phyloP scores from a whole-genome alignment of 108 stramenopile species.

The Nitzschia sp. region DNA sequence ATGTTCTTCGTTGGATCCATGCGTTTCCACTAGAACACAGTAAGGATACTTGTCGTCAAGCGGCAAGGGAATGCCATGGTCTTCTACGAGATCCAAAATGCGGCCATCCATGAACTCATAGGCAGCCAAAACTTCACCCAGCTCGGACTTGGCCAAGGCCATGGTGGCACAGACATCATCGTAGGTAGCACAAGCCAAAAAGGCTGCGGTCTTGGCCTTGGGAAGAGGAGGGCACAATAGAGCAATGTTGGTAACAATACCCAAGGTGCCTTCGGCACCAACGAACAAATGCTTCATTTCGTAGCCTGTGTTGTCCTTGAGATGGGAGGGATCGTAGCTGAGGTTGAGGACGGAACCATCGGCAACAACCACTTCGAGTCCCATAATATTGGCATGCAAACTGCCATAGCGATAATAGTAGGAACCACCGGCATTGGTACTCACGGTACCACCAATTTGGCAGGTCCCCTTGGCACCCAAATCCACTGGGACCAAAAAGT shows the following conservation, averaged over 20 bases:
- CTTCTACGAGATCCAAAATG: constrained; percentile 56
- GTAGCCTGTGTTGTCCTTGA: constrained; percentile 98
- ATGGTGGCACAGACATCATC: constrained; percentile 57
- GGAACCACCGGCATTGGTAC: constrained; percentile 94
- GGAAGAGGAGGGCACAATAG: constrained; percentile 70
- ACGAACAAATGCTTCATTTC: constrained; percentile 93
- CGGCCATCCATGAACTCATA: constrained; percentile 88
- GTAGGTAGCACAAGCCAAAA: constrained; percentile 76
- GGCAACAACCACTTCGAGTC: constrained; percentile 90
- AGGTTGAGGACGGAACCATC: constrained; percentile 82
- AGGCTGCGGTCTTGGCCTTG: constrained; percentile 62
- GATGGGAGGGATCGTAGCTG: constrained; percentile 41
- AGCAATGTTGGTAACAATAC: constrained; percentile 79
- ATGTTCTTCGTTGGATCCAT: constrained; percentile 77
- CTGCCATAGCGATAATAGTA: constrained; percentile 78
- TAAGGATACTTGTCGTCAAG: constrained; percentile 38
- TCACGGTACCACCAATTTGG: constrained; percentile 94
- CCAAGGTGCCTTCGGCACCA: constrained; percentile 93
- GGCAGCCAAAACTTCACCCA: constrained; percentile 89
- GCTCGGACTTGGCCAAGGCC: constrained; percentile 47
- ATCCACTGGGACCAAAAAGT: constrained; percentile 85
- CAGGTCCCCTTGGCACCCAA: constrained; percentile 96
- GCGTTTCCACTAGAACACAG: constrained; percentile 87
- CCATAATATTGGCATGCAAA: constrained; percentile 90
- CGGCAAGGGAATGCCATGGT: constrained; percentile 7